Conservation (phyloP, 305 asterid species). For the Rubia peregrina region DNA sequence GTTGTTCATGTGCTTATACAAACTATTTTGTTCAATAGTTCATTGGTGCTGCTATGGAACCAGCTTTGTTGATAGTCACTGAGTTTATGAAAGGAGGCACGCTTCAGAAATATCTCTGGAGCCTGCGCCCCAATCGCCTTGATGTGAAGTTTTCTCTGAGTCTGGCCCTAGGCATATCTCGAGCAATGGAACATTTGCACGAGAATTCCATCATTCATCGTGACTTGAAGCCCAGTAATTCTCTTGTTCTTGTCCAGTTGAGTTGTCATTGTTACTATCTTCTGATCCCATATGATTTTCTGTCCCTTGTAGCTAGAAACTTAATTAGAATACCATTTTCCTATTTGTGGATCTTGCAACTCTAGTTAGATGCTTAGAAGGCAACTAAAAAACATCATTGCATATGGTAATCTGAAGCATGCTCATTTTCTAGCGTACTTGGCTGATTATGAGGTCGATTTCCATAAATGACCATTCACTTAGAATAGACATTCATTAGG, state of each 20-base stretch:
- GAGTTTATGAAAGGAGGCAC: slow-evolving; percentile 63
- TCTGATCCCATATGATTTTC: no score
- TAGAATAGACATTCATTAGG: no score
- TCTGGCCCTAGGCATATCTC: slow-evolving; percentile 47
- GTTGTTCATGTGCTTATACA: slow-evolving; percentile 14
- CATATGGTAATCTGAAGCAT: neutral
- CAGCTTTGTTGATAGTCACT: slow-evolving; percentile 47
- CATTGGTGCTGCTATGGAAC: slow-evolving; percentile 45
- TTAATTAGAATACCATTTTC: neutral
- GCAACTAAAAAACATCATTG: no score
- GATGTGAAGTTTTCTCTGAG: slow-evolving; percentile 44
- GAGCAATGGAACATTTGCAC: slow-evolving; percentile 62
- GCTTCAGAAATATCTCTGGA: slow-evolving; percentile 51
- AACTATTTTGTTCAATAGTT: slow-evolving; percentile 33
- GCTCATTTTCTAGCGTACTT: neutral
- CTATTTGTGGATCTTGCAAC: neutral
- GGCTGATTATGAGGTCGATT: neutral
- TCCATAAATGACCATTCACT: neutral
- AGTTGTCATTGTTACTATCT: neutral
- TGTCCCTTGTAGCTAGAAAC: neutral
- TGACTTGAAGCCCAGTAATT: slow-evolving; percentile 58
- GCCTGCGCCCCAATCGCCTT: slow-evolving; percentile 39
- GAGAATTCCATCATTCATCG: slow-evolving; percentile 51
- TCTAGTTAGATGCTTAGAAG: neutral
- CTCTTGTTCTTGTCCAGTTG: neutral